A percentile compares a stretch with the other conserved stretches of the same genome.
phyloP scores from a whole-genome alignment of 441 rosid species.

The Isatis lusitanica region DNA sequence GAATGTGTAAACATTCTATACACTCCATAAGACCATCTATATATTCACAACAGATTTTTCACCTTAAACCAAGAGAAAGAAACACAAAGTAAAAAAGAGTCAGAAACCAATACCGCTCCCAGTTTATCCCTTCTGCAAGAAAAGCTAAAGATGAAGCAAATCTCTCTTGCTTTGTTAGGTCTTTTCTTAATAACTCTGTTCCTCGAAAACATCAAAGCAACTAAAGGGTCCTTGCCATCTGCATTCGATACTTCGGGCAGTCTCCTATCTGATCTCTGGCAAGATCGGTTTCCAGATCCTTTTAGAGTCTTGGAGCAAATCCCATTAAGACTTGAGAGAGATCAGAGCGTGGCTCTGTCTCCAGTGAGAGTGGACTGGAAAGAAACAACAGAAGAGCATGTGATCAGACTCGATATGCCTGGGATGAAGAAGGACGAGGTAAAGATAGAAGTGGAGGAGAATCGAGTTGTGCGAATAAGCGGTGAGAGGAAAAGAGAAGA shows the following conservation, averaged over 20 bases:
- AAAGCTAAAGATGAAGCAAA: neutral
- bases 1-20: conserved; percentile 12
- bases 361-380: conserved; percentile 78
- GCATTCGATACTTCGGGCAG: conserved; percentile 37
- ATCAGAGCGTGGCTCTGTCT: conserved; percentile 40
- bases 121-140: neutral
- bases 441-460: conserved; percentile 68
- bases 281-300: conserved; percentile 46
- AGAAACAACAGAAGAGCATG: conserved; percentile 65
- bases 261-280: conserved; percentile 40
- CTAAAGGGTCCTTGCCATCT: conserved; percentile 44
- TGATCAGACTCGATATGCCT: conserved; percentile 65
- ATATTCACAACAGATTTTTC: neutral
- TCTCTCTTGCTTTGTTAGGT: conserved; percentile 22
- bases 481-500: conserved; percentile 73
- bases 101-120: neutral
- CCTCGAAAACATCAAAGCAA: conserved; percentile 18
- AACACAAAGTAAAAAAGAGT: neutral
- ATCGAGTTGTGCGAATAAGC: conserved; percentile 61
- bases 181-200: conserved; percentile 20
- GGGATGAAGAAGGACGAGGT: conserved; percentile 70
- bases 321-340: conserved; percentile 55
- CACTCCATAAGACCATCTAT: neutral
- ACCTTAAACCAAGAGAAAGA: neutral
- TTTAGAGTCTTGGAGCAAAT: conserved; percentile 60